Base-by-base conservation (phyloP, 257 asterid species). In the Nyctanthes arbortristis region DNA sequence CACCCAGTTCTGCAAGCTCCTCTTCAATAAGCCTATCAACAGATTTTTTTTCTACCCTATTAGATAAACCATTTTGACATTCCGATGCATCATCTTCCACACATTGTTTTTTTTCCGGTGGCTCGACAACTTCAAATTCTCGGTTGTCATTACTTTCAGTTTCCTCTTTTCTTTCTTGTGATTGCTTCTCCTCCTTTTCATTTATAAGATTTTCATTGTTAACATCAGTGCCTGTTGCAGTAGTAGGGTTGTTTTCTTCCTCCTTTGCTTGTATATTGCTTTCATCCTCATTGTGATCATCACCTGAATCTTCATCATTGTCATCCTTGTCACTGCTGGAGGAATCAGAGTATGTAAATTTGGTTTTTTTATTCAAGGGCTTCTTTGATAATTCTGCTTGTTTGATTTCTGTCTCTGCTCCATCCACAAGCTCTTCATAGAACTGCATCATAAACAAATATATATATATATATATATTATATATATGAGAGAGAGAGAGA, bases 1-100 rank as follows among this genome's bases (percentile, higher is more conserved):
- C 95, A 65, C 90, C 93, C 77, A 93, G 75, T 77, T 91, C 96
- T 5, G 96, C 96, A 31, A 93, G 84, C 87, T 93, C 99, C 2
- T 75, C 96, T 70, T 93, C 99, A 67, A 93, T 93, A 61, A 87
- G 68, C 81, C 84, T 73, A 74, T 93, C 99, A 66, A 93, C 80
- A 29, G 99, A 91, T 77, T 84, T 84, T 56, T 73, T 77, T 73
- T 84, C 91, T 0, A 57, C 65, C 77, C 72, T 85, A 40, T 68
- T 60, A 33, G 84, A 3, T 30, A 65, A 63, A 12, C 55, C 68
- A 62, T 67, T 74, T 68, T 73, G 79, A 62, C 71, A 18, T 43
- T 75, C 75, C 0, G 61, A 25, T 27, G 78, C 74, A 68, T 61
- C 83, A 49, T 57, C 61, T 72, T 82, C 88, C 4, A 71, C 66